Evolutionary conservation across 768 basidiomycete genomes (phyloP).

Genomic region (Nevesoporus exiguus): DNA sequence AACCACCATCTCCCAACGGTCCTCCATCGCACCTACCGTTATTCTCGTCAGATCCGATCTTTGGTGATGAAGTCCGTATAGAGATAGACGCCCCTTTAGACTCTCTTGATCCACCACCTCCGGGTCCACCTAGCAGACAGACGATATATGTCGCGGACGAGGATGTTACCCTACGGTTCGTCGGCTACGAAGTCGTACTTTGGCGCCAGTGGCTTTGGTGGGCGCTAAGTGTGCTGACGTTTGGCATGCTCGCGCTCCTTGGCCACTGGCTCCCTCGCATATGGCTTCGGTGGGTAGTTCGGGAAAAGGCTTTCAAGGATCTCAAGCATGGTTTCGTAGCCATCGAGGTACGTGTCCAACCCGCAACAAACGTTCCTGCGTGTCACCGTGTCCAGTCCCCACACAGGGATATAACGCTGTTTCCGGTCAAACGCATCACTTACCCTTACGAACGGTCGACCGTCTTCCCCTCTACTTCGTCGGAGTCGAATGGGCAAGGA

Average conservation of each 20-base stretch:
- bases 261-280: slow-evolving; percentile 92
- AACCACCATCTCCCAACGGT: slow-evolving; percentile 55
- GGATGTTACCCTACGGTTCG: slow-evolving; percentile 81
- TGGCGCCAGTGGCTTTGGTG: slow-evolving; percentile 73
- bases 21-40: slow-evolving; percentile 55
- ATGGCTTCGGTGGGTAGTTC: slow-evolving; percentile 87
- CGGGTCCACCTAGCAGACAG: slow-evolving; percentile 83
- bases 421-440: slow-evolving; percentile 61
- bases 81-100: slow-evolving; percentile 72
- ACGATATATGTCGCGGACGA: slow-evolving; percentile 85
- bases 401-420: slow-evolving; percentile 75
- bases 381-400: slow-evolving; percentile 57
- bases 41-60: slow-evolving; percentile 71
- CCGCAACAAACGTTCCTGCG: slow-evolving; percentile 4
- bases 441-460: slow-evolving; percentile 81
- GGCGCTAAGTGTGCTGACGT: slow-evolving; percentile 57
- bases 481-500: slow-evolving; percentile 32
- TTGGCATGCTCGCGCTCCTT: slow-evolving; percentile 73
- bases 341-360: slow-evolving; percentile 67
- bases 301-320: slow-evolving; percentile 78
- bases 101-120: slow-evolving; percentile 64
- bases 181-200: slow-evolving; percentile 71
- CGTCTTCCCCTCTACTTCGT: slow-evolving; percentile 59
- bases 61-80: slow-evolving; percentile 79
- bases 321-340: slow-evolving; percentile 72